Base-by-base conservation (phyloP, 805 yeast species). In the Wickerhamomyces mucosus region DNA sequence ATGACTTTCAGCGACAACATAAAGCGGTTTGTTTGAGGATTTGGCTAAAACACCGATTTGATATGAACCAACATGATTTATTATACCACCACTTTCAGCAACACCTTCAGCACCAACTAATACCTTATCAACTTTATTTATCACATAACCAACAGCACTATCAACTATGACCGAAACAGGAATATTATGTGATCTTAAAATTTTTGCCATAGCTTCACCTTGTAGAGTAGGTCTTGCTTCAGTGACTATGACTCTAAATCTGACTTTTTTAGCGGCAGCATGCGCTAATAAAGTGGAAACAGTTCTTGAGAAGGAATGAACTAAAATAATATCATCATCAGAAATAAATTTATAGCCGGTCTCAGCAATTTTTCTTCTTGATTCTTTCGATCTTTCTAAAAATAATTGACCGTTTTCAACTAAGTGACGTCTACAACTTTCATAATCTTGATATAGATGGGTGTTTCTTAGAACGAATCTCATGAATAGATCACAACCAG, bases 21-120 rank as follows among this genome's bases (percentile, higher is more conserved):
- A 92, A 28, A 92, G 72, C 5, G 97, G 98, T 53, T 85, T 89
- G 52, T 85, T 81, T 38, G 94, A 82, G 37, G 80, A 76, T 45
- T 82, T 79, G 3, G 97, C 95, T 36, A 92, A 61, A 28, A 92
- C 89, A 24, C 96, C 96, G 29, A 89, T 79, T 50, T 92, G 96
- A 56, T 84, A 92, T 2, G 95, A 78, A 6, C 99, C 99, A 39
- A 92, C 78, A 44, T 82, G 88, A 57, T 92, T 92, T 44, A 92
- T 89, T 29, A 94, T 85, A 21, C 99, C 99, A 35, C 99, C 99
- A 53, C 94, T 80, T 61, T 92, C 99, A 4, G 95, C 95, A 4
- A 92, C 99, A 44, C 99, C 99, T 58, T 92, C 98, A 1, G 98
- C 98, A 34, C 99, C 99, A 42, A 92, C 92, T 42, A 92, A 71